Conservation (phyloP, 345 rosid genomes). For the Lumnitzera racemosa region DNA sequence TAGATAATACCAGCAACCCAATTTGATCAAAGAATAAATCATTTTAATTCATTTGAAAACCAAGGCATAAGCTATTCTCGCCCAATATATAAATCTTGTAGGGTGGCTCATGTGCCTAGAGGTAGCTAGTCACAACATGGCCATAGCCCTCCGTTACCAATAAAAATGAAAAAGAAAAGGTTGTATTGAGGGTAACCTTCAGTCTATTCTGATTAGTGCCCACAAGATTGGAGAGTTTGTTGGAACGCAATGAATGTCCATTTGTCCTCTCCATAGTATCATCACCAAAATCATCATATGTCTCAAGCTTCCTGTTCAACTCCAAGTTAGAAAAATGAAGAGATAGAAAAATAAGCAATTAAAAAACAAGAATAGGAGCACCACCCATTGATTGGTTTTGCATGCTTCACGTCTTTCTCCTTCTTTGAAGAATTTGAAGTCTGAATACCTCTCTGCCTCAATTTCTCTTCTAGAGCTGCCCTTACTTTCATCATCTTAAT, state of each 20-base stretch:
- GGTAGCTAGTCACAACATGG: too few species aligned
- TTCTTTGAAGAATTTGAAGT: constrained; percentile 35
- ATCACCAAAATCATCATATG: constrained; percentile 76
- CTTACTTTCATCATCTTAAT: constrained; percentile 75
- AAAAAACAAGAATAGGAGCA: not conserved
- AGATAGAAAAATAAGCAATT: not conserved
- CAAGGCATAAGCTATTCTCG: not conserved
- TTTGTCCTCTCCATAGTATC: constrained; percentile 37
- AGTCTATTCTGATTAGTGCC: constrained; percentile 38
- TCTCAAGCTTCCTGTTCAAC: constrained; percentile 59
- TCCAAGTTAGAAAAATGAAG: constrained; percentile 7
- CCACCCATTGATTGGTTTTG: constrained; percentile 58
- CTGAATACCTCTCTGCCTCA: constrained; percentile 53
- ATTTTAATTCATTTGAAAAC: too few species aligned
- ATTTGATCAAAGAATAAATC: not conserved
- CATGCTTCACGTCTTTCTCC: constrained; percentile 39
- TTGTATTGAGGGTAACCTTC: constrained; percentile 36
- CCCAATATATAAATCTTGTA: too few species aligned
- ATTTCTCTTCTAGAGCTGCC: constrained; percentile 77
- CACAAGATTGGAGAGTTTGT: constrained; percentile 45
- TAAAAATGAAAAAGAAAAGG: too few species aligned
- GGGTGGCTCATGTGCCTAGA: too few species aligned
- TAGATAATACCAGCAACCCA: too few species aligned
- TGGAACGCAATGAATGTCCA: constrained; percentile 20
- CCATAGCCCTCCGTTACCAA: too few species aligned